phyloP scores from a whole-genome alignment of 345 rosid species.

The Boechera stricta region DNA sequence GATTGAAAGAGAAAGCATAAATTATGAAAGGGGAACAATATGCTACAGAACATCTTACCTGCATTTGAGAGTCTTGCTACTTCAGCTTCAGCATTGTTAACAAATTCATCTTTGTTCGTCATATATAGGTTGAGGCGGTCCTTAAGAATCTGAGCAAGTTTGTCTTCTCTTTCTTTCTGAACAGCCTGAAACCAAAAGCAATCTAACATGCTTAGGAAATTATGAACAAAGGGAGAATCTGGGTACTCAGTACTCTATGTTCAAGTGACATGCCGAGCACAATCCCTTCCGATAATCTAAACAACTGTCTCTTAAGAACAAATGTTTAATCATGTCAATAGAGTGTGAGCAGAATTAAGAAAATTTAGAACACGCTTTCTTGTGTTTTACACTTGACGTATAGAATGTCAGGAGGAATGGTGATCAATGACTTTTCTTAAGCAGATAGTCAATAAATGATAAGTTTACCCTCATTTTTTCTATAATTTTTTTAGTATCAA shows the following conservation, averaged over 20 bases:
- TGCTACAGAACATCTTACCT: slow-evolving; percentile 52
- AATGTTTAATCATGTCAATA: slow-evolving; percentile 10
- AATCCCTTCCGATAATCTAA: slow-evolving; percentile 11
- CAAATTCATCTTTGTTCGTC: slow-evolving; percentile 76
- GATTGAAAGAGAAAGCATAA: slow-evolving; percentile 28
- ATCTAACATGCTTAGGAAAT: slow-evolving; percentile 15
- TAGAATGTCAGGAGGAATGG: background rate
- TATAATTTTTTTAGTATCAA: slow-evolving; percentile 64
- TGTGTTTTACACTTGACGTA: slow-evolving; percentile 6
- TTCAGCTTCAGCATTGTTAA: slow-evolving; percentile 76
- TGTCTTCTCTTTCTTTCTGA: slow-evolving; percentile 97
- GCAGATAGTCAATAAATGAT: background rate
- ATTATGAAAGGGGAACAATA: slow-evolving; percentile 9
- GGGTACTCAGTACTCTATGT: background rate
- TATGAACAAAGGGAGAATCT: slow-evolving; percentile 18
- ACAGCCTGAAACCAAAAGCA: slow-evolving; percentile 61
- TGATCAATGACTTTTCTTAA: slow-evolving; percentile 12
- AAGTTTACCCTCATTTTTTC: slow-evolving; percentile 74
- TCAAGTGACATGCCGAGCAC: slow-evolving; percentile 1
- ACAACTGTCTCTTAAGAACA: background rate
- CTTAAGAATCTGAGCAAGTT: slow-evolving; percentile 74
- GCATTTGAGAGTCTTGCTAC: slow-evolving; percentile 86
- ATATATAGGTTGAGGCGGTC: slow-evolving; percentile 79
- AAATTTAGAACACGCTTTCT: slow-evolving; percentile 5
- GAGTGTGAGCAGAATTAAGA: background rate